A percentile compares a stretch with the other conserved stretches of the same genome.
phyloP scores from a whole-genome alignment of 139 green algal genomes.

The Tetraselmis chui region DNA sequence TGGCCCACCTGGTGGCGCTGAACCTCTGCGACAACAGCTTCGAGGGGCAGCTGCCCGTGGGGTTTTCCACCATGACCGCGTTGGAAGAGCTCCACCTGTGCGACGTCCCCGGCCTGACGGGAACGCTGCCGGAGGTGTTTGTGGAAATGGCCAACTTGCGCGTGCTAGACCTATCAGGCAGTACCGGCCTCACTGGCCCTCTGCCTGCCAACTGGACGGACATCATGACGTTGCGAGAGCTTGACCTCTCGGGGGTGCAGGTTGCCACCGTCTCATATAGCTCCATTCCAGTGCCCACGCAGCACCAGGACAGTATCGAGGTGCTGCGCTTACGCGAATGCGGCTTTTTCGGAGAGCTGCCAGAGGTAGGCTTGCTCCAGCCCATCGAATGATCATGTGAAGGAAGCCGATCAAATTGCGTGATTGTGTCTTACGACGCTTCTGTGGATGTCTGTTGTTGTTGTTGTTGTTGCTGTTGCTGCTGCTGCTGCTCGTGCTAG shows the following conservation, averaged over 20 bases:
- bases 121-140: not conserved
- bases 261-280: no score
- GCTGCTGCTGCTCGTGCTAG: no score
- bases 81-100: not conserved
- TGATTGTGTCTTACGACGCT: no score
- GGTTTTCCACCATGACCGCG: not conserved
- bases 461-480: no score
- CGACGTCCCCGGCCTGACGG: not conserved
- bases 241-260: not conserved
- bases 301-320: not conserved
- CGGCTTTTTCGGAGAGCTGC: not conserved
- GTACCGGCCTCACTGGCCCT: not conserved
- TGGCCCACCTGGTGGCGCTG: not conserved
- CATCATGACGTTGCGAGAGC: not conserved
- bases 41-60: not conserved
- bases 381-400: no score
- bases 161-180: not conserved
- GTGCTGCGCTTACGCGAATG: not conserved
- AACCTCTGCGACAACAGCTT: not conserved
- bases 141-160: not conserved
- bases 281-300: not conserved
- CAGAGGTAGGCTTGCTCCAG: no score
- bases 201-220: not conserved
- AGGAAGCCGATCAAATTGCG: no score
- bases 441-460: no score